Base-by-base conservation (phyloP, 1,139 yeast genomes). In the Geotrichum carabidarum region DNA sequence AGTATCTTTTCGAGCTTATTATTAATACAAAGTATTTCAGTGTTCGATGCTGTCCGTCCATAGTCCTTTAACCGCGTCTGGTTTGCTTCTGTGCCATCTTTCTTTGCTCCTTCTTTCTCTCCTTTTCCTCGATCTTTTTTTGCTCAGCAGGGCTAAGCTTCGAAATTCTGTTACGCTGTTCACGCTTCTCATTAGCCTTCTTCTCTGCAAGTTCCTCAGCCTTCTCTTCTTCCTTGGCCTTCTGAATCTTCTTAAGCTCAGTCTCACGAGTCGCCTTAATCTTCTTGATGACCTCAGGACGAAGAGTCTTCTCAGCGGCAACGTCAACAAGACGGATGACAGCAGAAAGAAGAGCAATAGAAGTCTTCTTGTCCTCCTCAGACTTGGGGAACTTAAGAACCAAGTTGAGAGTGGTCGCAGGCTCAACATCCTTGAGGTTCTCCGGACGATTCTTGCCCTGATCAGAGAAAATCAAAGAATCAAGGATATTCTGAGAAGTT, bases 381-480 rank as follows among this genome's bases (percentile, higher is more conserved):
- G 77, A 74, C 49, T 75, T 66, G 49, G 84, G 78, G 59, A 81
- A 66, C 50, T 71, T 67, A 62, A 85, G 67, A 53, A 82, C 74
- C 58, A 87, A 63, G 36, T 81, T 67, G 48, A 84, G 68, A 63
- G 78, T 80, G 63, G 90, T 80, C 57, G 68, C 69, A 53, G 89
- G 82, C 45, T 70, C 72, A 59, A 80, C 72, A 44, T 82, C 84
- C 40, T 73, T 72, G 50, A 81, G 64, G 32, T 61, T 63, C 47
- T 58, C 56, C 42, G 99, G 97, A 63, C 80, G 85, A 57, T 78
- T 84, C 43, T 73, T 65, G 34, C 90, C 82, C 71, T 88, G 86
- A 69, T 93, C 99, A 52, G 97, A 87, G 66, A 90, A 78, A 37
- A 95, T 84, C 62, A 93, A 69, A 65, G 70, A 85, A 65, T 82